Evolutionary conservation across 1,139 yeast species (phyloP).

Genomic region (Zhuliangozyma blackwelliae): DNA sequence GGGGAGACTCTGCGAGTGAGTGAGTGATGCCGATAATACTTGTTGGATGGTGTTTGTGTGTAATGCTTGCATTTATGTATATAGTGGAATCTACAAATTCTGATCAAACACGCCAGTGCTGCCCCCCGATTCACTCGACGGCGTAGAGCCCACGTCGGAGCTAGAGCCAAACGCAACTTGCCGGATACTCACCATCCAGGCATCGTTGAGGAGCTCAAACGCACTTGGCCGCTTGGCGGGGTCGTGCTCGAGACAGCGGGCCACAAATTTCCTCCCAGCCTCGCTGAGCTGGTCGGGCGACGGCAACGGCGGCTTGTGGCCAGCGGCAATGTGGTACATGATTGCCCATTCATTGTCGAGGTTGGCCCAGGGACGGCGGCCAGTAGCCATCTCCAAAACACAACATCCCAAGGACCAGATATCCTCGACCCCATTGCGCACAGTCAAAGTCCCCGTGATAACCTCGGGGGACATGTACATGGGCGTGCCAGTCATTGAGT

Average conservation of each 20-base stretch:
- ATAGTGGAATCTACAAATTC: neutral
- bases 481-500: conserved; percentile 88
- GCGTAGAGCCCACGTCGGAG: conserved; percentile 35
- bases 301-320: conserved; percentile 87
- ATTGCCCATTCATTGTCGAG: conserved; percentile 97
- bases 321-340: conserved; percentile 97
- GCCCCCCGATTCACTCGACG: conserved; percentile 29
- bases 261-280: conserved; percentile 66
- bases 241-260: conserved; percentile 77
- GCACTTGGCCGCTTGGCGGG: conserved; percentile 81
- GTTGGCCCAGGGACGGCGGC: conserved; percentile 84
- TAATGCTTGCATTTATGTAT: neutral
- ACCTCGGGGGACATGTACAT: conserved; percentile 99
- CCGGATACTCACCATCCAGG: conserved; percentile 80
- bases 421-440: conserved; percentile 72
- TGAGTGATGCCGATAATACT: no score
- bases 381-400: conserved; percentile 78
- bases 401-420: conserved; percentile 85
- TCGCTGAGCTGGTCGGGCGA: conserved; percentile 70
- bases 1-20: no score
- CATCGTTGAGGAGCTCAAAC: conserved; percentile 78
- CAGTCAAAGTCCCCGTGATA: conserved; percentile 70
- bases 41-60: neutral
- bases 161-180: conserved; percentile 58
- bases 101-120: conserved; percentile 1